These are phyloP conservation scores for Phytophthora podocarpi DNA, from an alignment of 352 stramenopile species.

Conservation along the genomic window DNA sequence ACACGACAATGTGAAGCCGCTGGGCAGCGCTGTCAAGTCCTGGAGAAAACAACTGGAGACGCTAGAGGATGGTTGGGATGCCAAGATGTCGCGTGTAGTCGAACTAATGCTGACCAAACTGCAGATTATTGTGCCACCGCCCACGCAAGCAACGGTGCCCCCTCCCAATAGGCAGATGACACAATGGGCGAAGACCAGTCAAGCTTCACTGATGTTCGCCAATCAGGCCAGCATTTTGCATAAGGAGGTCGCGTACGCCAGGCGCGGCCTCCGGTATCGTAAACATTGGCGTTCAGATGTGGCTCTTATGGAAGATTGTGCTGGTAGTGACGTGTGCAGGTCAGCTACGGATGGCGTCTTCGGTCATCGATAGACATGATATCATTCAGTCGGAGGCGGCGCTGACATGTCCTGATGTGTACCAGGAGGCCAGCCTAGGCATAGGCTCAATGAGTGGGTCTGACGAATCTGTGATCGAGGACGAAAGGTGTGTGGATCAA, in stretches of 20 bases:
- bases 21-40: neutral
- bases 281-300: neutral
- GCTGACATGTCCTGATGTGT: neutral
- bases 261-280: neutral
- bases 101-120: neutral
- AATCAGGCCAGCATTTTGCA: neutral
- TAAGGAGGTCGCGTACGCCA: constrained; percentile 2
- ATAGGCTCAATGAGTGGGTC: neutral
- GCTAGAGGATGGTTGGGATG: neutral
- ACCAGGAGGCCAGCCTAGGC: neutral
- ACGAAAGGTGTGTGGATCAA: neutral
- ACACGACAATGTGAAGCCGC: neutral
- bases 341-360: neutral
- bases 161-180: neutral
- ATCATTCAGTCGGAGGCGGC: neutral
- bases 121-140: neutral
- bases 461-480: neutral
- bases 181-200: neutral
- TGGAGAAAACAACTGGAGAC: neutral
- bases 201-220: neutral
- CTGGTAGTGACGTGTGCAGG: neutral
- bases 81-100: neutral
- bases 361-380: neutral
- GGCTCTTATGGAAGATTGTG: neutral
- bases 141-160: neutral